Evolutionary conservation across 805 yeast species (phyloP), one percentile per base, ranked within the genome.

Genomic region (Debaryomyces maramus): DNA sequence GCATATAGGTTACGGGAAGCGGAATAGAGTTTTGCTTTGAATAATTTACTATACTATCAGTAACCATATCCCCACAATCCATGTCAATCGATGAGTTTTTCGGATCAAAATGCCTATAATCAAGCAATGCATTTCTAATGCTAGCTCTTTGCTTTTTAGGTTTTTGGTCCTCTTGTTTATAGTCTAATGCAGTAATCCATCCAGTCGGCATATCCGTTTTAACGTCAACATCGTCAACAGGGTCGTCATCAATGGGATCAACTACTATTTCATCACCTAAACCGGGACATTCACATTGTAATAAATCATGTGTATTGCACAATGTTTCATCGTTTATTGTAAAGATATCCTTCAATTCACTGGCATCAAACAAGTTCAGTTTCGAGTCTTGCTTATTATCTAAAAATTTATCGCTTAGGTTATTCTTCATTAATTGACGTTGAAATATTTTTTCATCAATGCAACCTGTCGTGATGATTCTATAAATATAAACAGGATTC

Each of bases 391-490:
- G 32, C 42, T 56, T 64, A 40, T 59, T 58, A 45, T 65, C 71
- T 78, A 72, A 44, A 50, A 91, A 84, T 47, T 80, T 80, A 45
- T 83, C 83, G 34, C 96, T 85, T 36, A 91, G 63, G 38, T 83
- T 89, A 40, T 70, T 78, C 59, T 93, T 93, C 72, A 88, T 82
- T 39, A 90, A 65, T 60, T 93, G 99, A 14, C 99, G 70, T 58
- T 93, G 98, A 44, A 85, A 82, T 3, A 93, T 90, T 63, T 90
- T 91, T 58, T 93, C 99, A 58, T 93, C 99, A 24, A 89, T 85
- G 40, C 90, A 81, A 0, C 98, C 99, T 0, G 95, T 81, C 0
- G 96, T 85, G 31, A 93, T 63, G 14, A 93, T 61, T 48, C 99
- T 72, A 56, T 93, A 93, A 21, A 91, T 81, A 55, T 68, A 83